Base-by-base conservation (phyloP, 306 rosid species). In the Cucurbita ficifolia region DNA sequence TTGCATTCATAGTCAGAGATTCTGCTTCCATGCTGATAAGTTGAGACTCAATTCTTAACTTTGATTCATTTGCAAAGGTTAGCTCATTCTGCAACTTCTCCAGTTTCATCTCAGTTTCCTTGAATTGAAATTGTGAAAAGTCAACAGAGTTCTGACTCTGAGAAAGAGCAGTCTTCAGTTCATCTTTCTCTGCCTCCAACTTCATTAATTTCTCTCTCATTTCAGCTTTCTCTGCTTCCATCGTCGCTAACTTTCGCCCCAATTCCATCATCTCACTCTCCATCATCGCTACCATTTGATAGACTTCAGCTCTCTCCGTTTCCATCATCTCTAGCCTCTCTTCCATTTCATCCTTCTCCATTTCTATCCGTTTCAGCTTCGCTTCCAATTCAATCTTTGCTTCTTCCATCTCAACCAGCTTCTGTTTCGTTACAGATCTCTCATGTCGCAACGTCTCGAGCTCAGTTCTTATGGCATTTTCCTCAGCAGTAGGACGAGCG, bases 1-100 rank as follows among this genome's bases (percentile, higher is more conserved):
- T 88, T 35, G 81, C 83, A 43, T 85, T 85, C 78, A 91, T 80
- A 50, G 83, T 84, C 71, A 72, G 75, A 71, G 84, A 81, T 73
- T 91, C 93, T 21, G 85, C 85, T 76, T 86, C 96, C 74, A 91
- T 77, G 84, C 84, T 81, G 46, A 77, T 24, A 35, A 95, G 86
- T 79, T 81, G 88, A 77, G 86, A 80, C 77, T 91, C 97, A 9
- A 88, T 73, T 51, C 56, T 72, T 79, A 86, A 82, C 76, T 81
- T 91, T 53, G 88, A 88, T 74, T 83, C 86, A 75, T 78, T 84
- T 16, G 86, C 84, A 75, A 54, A 67, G 67, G 79, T 78, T 48
- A 91, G 82, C 75, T 86, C 96, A 55, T 63, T 80, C 59, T 84
- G 89, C 61, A 90, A 59, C 79, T 80, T 89, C 80, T 83, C 88